Conservation (phyloP, 371 early-diverging fungal genomes). For the Mucor plumbeus region DNA sequence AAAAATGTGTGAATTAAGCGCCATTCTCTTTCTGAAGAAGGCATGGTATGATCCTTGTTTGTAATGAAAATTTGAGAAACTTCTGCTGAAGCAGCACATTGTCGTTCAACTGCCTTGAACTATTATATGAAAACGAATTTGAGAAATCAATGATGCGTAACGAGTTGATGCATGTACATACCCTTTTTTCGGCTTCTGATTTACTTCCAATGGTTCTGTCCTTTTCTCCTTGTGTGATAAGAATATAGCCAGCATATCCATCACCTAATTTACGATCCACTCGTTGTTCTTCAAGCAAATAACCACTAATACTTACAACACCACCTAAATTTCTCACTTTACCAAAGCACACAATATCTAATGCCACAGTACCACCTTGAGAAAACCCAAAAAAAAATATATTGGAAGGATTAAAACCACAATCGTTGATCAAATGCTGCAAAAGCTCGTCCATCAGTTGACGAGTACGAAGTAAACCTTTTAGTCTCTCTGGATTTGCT, state of each 20-base stretch:
- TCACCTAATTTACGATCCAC: constrained; percentile 29
- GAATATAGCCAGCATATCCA: constrained; percentile 49
- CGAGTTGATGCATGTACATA: constrained; percentile 3
- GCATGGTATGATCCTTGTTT: constrained; percentile 59
- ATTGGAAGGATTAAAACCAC: constrained; percentile 48
- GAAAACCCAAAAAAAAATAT: constrained; percentile 78
- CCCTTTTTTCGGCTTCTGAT: constrained; percentile 49
- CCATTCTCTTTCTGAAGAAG: constrained; percentile 57
- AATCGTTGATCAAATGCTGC: constrained; percentile 49
- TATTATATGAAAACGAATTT: constrained; percentile 4
- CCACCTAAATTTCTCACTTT: constrained; percentile 47
- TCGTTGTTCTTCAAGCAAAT: constrained; percentile 57
- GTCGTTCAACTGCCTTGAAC: constrained; percentile 40
- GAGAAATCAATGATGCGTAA: background rate
- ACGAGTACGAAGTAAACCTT: constrained; percentile 46
- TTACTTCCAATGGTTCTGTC: constrained; percentile 47
- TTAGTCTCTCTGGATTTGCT: constrained; percentile 50
- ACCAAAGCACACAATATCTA: constrained; percentile 67
- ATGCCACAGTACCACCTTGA: constrained; percentile 72
- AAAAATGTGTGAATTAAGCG: constrained; percentile 60
- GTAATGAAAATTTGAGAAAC: constrained; percentile 45
- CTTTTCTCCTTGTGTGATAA: constrained; percentile 62
- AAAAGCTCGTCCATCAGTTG: constrained; percentile 39
- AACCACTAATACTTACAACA: constrained; percentile 62
- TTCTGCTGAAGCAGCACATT: constrained; percentile 42